These are phyloP conservation scores for Termitomyces titanicus DNA, from an alignment of 768 basidiomycete genomes.

Conservation along the genomic window DNA sequence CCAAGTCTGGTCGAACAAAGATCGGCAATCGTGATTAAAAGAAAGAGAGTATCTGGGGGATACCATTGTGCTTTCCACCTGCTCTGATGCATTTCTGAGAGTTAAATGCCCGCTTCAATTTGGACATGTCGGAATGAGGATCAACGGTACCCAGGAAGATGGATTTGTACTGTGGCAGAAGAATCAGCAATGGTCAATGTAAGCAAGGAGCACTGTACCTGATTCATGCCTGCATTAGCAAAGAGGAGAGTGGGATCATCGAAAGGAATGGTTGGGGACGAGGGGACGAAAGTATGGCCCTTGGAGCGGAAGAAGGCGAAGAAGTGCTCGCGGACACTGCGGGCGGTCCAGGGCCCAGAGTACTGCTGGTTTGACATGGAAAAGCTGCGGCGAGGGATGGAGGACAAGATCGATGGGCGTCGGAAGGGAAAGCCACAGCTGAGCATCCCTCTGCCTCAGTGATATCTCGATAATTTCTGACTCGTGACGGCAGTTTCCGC, in stretches of 20 bases:
- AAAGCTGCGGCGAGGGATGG: constrained; percentile 6
- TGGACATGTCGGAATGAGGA: constrained; percentile 87
- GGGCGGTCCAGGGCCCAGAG: constrained; percentile 69
- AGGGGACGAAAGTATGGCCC: constrained; percentile 85
- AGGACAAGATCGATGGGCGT: constrained; percentile 22
- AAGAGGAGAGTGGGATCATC: constrained; percentile 98
- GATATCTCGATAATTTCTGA: constrained; percentile 15
- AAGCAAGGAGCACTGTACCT: constrained; percentile 39
- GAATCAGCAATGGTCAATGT: not conserved
- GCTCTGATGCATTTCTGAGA: constrained; percentile 98
- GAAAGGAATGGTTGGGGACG: constrained; percentile 91
- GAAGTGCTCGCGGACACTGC: constrained; percentile 81
- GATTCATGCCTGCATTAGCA: constrained; percentile 98
- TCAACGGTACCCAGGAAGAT: constrained; percentile 99
- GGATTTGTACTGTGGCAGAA: constrained; percentile 72
- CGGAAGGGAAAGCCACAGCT: constrained; percentile 19
- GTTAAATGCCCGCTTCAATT: constrained; percentile 91
- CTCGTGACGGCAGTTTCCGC: constrained; percentile 17
- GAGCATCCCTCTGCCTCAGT: constrained; percentile 15
- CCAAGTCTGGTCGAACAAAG: constrained; percentile 62
- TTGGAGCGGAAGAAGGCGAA: constrained; percentile 82
- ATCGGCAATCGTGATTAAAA: not conserved
- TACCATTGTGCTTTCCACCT: constrained; percentile 98
- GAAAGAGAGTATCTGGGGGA: not conserved
- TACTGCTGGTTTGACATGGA: constrained; percentile 36